Conservation (phyloP, 768 basidiomycete species). For the Antrodiella citrinella region DNA sequence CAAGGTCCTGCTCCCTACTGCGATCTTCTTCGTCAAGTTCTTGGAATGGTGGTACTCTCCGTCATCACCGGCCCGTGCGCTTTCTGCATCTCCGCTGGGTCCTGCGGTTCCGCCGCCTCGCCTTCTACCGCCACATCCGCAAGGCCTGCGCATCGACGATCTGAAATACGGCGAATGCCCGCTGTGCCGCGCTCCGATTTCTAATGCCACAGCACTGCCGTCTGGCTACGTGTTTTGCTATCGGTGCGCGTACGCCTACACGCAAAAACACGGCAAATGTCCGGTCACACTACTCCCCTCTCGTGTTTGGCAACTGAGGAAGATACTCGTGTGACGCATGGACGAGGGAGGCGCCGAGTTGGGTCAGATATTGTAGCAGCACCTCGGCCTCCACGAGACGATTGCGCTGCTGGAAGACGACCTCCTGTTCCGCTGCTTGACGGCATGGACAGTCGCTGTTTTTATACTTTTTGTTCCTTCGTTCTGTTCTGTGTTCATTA, state of each 20-base stretch:
- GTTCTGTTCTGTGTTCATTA: too few species aligned
- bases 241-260: constrained; percentile 78
- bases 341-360: too few species aligned
- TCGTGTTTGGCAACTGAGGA: constrained; percentile 75
- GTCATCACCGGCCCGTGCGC: constrained; percentile 71
- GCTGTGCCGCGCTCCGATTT: constrained; percentile 61
- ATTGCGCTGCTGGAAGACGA: not conserved
- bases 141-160: constrained; percentile 56
- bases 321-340: constrained; percentile 78
- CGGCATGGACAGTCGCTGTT: not conserved
- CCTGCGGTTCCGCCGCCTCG: constrained; percentile 72
- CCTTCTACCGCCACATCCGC: constrained; percentile 67
- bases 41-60: constrained; percentile 99
- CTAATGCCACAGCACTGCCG: constrained; percentile 85
- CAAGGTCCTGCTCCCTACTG: constrained; percentile 71
- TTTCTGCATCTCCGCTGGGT: constrained; percentile 52
- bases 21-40: constrained; percentile 94
- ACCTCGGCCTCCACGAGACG: too few species aligned
- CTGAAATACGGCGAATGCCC: constrained; percentile 77
- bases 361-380: too few species aligned
- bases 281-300: constrained; percentile 80
- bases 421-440: not conserved
- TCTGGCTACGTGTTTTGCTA: constrained; percentile 96
- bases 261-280: constrained; percentile 71
- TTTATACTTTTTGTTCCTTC: too few species aligned